Conservation (phyloP, 805 yeast genomes). For the Saturnispora saitoi region DNA sequence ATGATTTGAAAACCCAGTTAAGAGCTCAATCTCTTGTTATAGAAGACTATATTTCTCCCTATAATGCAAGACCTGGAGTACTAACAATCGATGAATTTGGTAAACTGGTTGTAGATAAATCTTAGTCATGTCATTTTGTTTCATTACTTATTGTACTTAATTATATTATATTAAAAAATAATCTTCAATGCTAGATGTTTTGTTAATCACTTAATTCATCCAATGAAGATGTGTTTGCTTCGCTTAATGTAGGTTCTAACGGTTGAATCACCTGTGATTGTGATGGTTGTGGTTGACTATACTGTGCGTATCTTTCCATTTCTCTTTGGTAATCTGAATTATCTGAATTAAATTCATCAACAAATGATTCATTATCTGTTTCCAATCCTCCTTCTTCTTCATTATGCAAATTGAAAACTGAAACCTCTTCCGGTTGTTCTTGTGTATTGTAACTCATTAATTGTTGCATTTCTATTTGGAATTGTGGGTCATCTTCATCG, state of each 20-base stretch:
- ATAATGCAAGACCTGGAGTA: conserved; percentile 39
- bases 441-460: conserved; percentile 1
- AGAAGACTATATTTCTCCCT: conserved; percentile 41
- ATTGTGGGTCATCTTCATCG: conserved; percentile 3
- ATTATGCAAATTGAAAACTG: background rate
- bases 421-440: conserved; percentile 6
- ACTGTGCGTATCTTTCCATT: conserved; percentile 4
- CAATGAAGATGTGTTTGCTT: background rate
- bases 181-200: too few species aligned
- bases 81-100: conserved; percentile 30
- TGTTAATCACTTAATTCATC: background rate
- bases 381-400: background rate
- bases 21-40: conserved; percentile 28
- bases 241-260: background rate
- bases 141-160: too few species aligned
- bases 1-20: conserved; percentile 42
- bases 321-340: conserved; percentile 5
- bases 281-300: background rate
- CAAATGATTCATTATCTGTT: background rate
- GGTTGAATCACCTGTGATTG: background rate
- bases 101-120: conserved; percentile 2
- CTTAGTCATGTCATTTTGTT: too few species aligned
- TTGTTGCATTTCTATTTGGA: conserved; percentile 3
- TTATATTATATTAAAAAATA: too few species aligned
- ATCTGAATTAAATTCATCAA: conserved; percentile 8